A percentile compares a stretch with the other conserved stretches of the same genome.
Conservation (phyloP, 768 basidiomycete species). For the Postia placenta region DNA sequence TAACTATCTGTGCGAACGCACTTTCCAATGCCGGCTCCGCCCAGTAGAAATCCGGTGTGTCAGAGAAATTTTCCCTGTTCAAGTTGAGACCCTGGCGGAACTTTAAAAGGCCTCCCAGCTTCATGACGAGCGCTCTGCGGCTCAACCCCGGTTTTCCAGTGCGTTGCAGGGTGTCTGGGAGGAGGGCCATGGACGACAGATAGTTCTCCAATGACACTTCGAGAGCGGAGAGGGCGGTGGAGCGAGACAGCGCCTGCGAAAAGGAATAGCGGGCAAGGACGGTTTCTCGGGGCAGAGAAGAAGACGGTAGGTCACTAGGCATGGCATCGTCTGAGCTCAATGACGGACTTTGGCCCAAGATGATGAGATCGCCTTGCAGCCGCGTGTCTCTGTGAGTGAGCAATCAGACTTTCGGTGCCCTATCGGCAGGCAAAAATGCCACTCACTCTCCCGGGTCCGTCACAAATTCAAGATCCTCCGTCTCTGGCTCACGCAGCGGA, state of each 20-base stretch:
- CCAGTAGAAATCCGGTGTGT: constrained; percentile 93
- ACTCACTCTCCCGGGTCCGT: constrained; percentile 84
- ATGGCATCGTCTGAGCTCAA: constrained; percentile 47
- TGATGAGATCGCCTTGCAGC: constrained; percentile 87
- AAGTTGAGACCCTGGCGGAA: constrained; percentile 91
- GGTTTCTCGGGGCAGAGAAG: constrained; percentile 59
- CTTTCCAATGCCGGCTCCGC: constrained; percentile 86
- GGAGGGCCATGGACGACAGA: constrained; percentile 71
- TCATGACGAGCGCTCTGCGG: constrained; percentile 80
- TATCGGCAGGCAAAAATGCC: too few species aligned
- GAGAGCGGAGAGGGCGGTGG: constrained; percentile 81
- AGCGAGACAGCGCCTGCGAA: constrained; percentile 87
- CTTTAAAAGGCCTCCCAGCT: constrained; percentile 86
- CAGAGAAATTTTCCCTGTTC: constrained; percentile 82
- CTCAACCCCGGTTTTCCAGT: constrained; percentile 83
- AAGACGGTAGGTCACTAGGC: constrained; percentile 39
- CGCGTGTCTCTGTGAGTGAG: constrained; percentile 83
- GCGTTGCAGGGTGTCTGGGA: constrained; percentile 70
- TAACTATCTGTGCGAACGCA: constrained; percentile 27
- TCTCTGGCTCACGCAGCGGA: constrained; percentile 63
- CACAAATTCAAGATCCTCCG: constrained; percentile 90
- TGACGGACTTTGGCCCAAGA: constrained; percentile 66
- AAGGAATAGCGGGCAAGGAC: constrained; percentile 85
- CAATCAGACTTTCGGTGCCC: too few species aligned
- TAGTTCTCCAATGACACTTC: constrained; percentile 82